Percentiles rank a stretch among this genome's conserved stretches.
Conservation (phyloP, 225 moss, liverwort and hornwort genomes). For the Physcomitrellopsis africana region DNA sequence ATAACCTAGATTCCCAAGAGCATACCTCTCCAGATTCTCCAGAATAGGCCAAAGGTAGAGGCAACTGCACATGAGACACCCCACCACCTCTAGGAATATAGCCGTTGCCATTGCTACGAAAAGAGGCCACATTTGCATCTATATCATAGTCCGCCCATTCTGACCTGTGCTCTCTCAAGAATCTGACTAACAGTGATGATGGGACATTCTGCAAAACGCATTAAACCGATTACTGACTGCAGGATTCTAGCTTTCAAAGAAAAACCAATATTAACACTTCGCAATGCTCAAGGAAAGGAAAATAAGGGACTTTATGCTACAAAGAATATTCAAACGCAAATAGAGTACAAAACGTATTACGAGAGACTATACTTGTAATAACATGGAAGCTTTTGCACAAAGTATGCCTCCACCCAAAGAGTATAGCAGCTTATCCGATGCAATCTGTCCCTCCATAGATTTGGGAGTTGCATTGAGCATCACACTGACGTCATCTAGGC, state of each 20-base stretch:
- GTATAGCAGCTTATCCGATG: slow-evolving; percentile 74
- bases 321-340: background rate
- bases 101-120: slow-evolving; percentile 74
- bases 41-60: slow-evolving; percentile 83
- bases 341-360: background rate
- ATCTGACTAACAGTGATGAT: slow-evolving; percentile 63
- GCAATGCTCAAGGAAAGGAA: background rate
- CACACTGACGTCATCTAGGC: slow-evolving; percentile 89
- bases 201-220: slow-evolving; percentile 57
- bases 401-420: slow-evolving; percentile 93
- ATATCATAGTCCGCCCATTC: slow-evolving; percentile 71
- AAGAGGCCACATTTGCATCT: slow-evolving; percentile 84
- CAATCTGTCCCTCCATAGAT: slow-evolving; percentile 78
- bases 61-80: slow-evolving; percentile 78
- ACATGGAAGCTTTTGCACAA: slow-evolving; percentile 96
- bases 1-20: background rate
- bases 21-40: slow-evolving; percentile 92
- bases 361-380: slow-evolving; percentile 67
- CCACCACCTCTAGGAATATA: slow-evolving; percentile 68
- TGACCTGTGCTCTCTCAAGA: slow-evolving; percentile 65
- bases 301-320: background rate
- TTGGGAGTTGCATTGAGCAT: slow-evolving; percentile 84
- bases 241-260: background rate
- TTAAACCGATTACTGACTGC: background rate
- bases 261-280: background rate